Conservation (phyloP, 148 eudicot species). For the Beta vulgaris region DNA sequence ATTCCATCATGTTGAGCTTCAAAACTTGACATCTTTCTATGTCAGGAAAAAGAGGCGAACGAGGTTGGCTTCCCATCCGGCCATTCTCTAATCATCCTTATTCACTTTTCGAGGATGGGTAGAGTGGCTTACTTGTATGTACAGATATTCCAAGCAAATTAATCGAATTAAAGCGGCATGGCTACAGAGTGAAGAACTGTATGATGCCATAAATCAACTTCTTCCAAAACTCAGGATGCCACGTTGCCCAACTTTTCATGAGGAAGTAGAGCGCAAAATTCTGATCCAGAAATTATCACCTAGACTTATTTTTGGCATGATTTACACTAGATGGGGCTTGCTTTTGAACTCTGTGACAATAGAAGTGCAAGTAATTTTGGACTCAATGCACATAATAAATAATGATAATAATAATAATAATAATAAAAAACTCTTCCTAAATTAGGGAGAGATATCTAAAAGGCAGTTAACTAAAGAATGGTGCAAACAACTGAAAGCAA, state of each 20-base stretch:
- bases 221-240: neutral
- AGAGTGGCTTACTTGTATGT: conserved; percentile 12
- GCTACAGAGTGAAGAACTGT: neutral
- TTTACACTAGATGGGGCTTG: conserved; percentile 31
- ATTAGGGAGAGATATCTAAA: no score
- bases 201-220: conserved; percentile 16
- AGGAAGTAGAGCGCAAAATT: neutral
- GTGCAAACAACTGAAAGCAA: conserved; percentile 1
- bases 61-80: conserved; percentile 11
- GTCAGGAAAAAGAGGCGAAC: no score
- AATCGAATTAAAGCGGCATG: neutral
- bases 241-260: neutral
- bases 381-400: neutral
- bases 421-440: no score
- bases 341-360: conserved; percentile 27
- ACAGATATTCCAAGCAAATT: conserved; percentile 11
- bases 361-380: conserved; percentile 1
- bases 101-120: neutral
- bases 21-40: conserved; percentile 11
- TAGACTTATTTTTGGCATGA: neutral
- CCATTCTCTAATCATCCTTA: neutral
- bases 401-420: no score
- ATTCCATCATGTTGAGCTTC: conserved; percentile 2
- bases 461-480: no score
- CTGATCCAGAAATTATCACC: neutral